Percentiles rank a stretch among this genome's conserved stretches.
These are phyloP conservation scores for Eucalyptus polybractea DNA, from an alignment of 345 rosid genomes.

Conservation along the genomic window DNA sequence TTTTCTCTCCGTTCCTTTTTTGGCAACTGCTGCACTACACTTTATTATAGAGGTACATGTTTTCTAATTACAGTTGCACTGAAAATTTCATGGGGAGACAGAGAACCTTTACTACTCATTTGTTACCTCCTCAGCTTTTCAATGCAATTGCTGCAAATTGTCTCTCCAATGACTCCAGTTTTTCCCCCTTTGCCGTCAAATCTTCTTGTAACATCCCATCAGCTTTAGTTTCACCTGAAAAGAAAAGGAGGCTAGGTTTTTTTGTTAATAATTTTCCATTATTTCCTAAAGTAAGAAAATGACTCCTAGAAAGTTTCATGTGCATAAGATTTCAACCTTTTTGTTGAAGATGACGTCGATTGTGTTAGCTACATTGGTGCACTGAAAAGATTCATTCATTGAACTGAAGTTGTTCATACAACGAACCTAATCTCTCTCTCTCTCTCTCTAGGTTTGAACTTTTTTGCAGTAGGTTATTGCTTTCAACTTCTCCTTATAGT, in stretches of 20 bases:
- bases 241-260: neutral
- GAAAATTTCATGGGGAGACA: neutral
- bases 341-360: neutral
- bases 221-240: neutral
- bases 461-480: no score
- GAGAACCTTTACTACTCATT: neutral
- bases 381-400: neutral
- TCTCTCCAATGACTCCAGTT: neutral
- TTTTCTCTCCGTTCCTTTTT: neutral
- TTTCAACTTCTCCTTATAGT: no score
- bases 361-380: neutral
- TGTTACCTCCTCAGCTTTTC: neutral
- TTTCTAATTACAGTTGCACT: neutral
- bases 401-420: no score
- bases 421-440: no score
- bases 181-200: neutral
- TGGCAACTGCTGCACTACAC: neutral
- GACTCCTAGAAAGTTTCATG: neutral
- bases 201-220: neutral
- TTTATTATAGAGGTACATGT: neutral
- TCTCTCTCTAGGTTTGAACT: no score
- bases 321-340: neutral
- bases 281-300: neutral
- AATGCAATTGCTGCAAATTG: neutral
- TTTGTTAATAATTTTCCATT: neutral